Evolutionary conservation across 1,284 basidiomycete genomes (phyloP), one percentile per base, ranked within the genome.

Genomic region (Psilocybe mexicana): DNA sequence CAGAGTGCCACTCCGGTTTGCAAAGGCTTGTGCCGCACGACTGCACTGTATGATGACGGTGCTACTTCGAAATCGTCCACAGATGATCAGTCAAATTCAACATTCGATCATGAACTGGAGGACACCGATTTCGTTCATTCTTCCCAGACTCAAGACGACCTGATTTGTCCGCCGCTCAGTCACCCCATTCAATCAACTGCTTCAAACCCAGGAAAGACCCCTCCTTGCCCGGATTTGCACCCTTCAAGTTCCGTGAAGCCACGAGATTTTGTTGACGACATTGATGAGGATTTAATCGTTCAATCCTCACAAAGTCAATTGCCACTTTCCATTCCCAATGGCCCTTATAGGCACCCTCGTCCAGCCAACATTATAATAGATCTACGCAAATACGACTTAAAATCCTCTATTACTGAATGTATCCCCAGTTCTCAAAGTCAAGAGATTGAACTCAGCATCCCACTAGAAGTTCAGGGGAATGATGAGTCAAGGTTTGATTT

Each of bases 341-440:
- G 8, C 30, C 30, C 8, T 33, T 33, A 46, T 44, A 28, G 6
- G 38, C 52, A 2, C 4, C 12, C 28, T 33, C 8, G 2, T 6
- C 5, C 14, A 26, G 23, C 23, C n/a, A 26, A 33, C 28, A 48
- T 23, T 11, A 45, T n/a, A 30, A n/a, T 12, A 3, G 33, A 48
- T 35, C 14, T 11, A 23, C n/a, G 25, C 26, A 10, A n/a, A 40
- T n/a, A 47, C 35, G 40, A 33, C 8, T 10, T 30, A 48, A 28
- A 57, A n/a, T 28, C 46, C 48, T 28, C 52, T 53, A 12, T 43
- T 62, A 26, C 23, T 14, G 58, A 67, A 54, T 25, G 58, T 33
- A 58, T 70, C 23, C 66, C 70, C 25, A 72, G 66, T 44, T 72
- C 70, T 38, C 72, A 72, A 54, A 68, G 64, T 52, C 67, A 71